phyloP scores from a whole-genome alignment of 257 asterid genomes.

The Sherardia arvensis region DNA sequence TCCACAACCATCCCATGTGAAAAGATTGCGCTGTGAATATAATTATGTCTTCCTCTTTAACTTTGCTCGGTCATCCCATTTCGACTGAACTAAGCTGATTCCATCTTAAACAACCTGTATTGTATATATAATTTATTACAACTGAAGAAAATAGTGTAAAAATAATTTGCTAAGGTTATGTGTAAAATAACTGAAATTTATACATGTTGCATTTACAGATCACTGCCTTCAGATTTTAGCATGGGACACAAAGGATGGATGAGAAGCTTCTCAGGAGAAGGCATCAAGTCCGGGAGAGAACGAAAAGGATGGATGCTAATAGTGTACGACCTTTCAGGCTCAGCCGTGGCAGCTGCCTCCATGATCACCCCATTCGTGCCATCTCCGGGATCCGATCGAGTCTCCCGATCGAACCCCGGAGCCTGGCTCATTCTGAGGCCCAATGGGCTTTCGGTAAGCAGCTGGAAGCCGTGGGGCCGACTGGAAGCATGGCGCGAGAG shows the following conservation, averaged over 20 bases:
- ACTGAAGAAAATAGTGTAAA: too few species aligned
- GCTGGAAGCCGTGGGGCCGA: constrained; percentile 98
- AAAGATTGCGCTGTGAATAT: constrained; percentile 20
- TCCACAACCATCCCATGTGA: constrained; percentile 42
- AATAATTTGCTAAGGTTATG: too few species aligned
- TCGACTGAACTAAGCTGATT: too few species aligned
- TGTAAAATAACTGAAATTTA: too few species aligned
- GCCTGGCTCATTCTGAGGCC: constrained; percentile 90
- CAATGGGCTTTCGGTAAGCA: constrained; percentile 51
- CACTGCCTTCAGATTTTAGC: constrained; percentile 66
- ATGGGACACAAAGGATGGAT: constrained; percentile 46
- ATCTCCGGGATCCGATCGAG: constrained; percentile 70
- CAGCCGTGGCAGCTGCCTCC: constrained; percentile 88
- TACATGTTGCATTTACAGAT: constrained; percentile 24
- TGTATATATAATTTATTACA: too few species aligned
- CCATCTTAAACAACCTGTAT: too few species aligned
- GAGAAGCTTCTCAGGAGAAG: constrained; percentile 44
- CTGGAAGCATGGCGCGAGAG: constrained; percentile 93
- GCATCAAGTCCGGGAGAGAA: constrained; percentile 44
- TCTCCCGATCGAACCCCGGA: constrained; percentile 75
- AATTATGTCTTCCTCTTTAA: constrained; percentile 7
- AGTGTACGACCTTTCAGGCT: constrained; percentile 75
- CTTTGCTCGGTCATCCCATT: too few species aligned
- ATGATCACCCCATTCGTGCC: constrained; percentile 91
- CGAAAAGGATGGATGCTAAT: constrained; percentile 83